These are phyloP conservation scores for Blastocystis hominis DNA, from an alignment of 352 stramenopile species.

Conservation along the genomic window DNA sequence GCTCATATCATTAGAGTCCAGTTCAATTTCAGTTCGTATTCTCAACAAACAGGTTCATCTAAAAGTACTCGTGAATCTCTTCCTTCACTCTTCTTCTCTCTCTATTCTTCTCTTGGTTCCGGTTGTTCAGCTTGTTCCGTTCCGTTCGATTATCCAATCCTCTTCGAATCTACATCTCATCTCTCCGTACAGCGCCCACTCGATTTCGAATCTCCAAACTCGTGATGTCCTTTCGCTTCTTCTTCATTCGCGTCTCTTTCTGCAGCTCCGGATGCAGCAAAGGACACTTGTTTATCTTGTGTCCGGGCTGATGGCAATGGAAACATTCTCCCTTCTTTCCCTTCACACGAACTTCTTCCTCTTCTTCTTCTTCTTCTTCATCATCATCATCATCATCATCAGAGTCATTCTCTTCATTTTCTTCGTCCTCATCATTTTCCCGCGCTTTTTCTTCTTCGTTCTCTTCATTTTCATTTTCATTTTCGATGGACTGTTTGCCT, in stretches of 20 bases:
- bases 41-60: conserved; percentile 38
- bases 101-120: conserved; percentile 54
- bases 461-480: conserved; percentile 49
- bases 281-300: conserved; percentile 48
- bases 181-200: neutral
- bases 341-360: neutral
- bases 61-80: conserved; percentile 38
- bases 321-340: neutral
- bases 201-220: conserved; percentile 28
- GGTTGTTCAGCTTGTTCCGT: conserved; percentile 25
- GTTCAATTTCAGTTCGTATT: neutral
- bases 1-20: too few relatives aligned
- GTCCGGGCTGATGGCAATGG: conserved; percentile 25
- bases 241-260: conserved; percentile 45
- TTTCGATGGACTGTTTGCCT: neutral
- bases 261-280: conserved; percentile 46
- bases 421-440: conserved; percentile 50
- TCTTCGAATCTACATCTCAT: conserved; percentile 48
- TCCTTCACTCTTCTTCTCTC: conserved; percentile 49
- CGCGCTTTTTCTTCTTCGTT: conserved; percentile 45
- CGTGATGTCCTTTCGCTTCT: conserved; percentile 45
- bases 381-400: conserved; percentile 22
- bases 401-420: conserved; percentile 52
- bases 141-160: conserved; percentile 36
- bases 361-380: conserved; percentile 8